phyloP scores from a whole-genome alignment of 345 rosid genomes.

The Syzygium aromaticum region DNA sequence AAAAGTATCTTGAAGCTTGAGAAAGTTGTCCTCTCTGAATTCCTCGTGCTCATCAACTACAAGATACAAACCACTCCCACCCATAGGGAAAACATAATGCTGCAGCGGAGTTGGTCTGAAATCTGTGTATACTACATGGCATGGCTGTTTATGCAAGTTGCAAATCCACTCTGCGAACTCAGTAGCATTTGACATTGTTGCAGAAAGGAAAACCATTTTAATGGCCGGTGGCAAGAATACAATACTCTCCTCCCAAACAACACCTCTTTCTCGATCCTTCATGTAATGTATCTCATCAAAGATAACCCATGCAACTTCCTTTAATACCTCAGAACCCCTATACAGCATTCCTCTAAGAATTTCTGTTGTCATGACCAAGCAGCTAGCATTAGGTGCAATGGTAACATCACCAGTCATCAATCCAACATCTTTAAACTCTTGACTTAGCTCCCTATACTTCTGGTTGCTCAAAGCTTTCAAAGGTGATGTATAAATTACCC shows the following conservation, averaged over 20 bases:
- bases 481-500: constrained; percentile 94
- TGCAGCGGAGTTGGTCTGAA: constrained; percentile 97
- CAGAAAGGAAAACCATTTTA: constrained; percentile 97
- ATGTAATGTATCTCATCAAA: constrained; percentile 98
- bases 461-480: constrained; percentile 98
- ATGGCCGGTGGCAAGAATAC: constrained; percentile 90
- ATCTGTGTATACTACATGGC: constrained; percentile 97
- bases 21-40: constrained; percentile 84
- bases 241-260: constrained; percentile 99
- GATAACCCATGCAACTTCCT: constrained; percentile 98
- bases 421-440: constrained; percentile 91
- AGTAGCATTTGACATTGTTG: constrained; percentile 98
- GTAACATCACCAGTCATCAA: constrained; percentile 99
- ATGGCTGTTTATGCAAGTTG: constrained; percentile 86
- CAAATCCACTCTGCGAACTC: constrained; percentile 99
- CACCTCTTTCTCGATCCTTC: constrained; percentile 98
- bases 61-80: constrained; percentile 86
- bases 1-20: constrained; percentile 85
- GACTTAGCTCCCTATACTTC: constrained; percentile 90
- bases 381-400: constrained; percentile 88
- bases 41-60: constrained; percentile 96
- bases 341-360: constrained; percentile 96
- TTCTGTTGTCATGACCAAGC: constrained; percentile 97
- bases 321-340: constrained; percentile 88
- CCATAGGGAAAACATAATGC: constrained; percentile 93